phyloP scores from a whole-genome alignment of 2,329 filamentous ascomycete species.

The Sporothrix globosa region DNA sequence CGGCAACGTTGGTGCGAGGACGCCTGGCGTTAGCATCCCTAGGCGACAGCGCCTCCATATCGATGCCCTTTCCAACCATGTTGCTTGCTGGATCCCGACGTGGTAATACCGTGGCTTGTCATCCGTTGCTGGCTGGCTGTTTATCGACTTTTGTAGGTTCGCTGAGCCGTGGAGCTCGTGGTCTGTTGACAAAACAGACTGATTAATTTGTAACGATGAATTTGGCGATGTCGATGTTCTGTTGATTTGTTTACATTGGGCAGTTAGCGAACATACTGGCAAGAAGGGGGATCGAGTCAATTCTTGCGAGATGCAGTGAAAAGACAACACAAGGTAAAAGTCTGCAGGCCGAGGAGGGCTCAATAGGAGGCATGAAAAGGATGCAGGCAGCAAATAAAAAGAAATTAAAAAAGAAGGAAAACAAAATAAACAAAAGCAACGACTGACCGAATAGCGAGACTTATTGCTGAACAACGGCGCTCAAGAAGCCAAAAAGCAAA shows the following conservation, averaged over 20 bases:
- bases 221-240: neutral
- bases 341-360: neutral
- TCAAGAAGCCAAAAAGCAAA: conserved; percentile 27
- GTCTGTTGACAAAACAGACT: conserved; percentile 11
- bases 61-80: conserved; percentile 55
- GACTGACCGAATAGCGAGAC: conserved; percentile 15
- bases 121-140: neutral
- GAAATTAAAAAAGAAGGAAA: no score
- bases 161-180: neutral
- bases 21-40: conserved; percentile 66
- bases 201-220: neutral
- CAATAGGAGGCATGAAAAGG: neutral
- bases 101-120: conserved; percentile 21
- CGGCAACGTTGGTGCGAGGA: conserved; percentile 49
- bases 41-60: conserved; percentile 67
- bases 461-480: conserved; percentile 4
- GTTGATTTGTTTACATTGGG: conserved; percentile 13
- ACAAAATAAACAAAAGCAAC: conserved; percentile 4
- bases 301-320: neutral
- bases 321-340: neutral
- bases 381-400: neutral
- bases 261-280: neutral
- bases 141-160: neutral
- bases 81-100: conserved; percentile 34
- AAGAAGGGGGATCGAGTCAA: neutral